Percentiles rank a stretch among this genome's conserved stretches.
phyloP scores from a whole-genome alignment of 2,329 filamentous ascomycete genomes.

The Diplodia corticola region DNA sequence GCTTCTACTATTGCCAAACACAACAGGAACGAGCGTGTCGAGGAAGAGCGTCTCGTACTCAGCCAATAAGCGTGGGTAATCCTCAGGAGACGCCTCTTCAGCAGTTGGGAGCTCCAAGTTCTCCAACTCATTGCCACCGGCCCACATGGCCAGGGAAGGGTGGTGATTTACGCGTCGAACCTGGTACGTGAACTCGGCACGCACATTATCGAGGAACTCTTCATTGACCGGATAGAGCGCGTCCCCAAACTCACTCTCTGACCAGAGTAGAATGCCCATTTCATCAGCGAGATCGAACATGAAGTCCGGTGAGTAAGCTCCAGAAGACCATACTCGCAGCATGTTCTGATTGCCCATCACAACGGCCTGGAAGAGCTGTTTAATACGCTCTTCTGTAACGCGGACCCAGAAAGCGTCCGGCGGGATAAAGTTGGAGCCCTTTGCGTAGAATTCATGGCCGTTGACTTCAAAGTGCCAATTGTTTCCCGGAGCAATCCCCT shows the following conservation, averaged over 20 bases:
- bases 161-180: slow-evolving; percentile 63
- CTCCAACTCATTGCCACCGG: slow-evolving; percentile 59
- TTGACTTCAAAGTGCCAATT: slow-evolving; percentile 69
- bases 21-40: slow-evolving; percentile 54
- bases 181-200: slow-evolving; percentile 59
- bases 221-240: slow-evolving; percentile 58
- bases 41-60: slow-evolving; percentile 63
- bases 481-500: slow-evolving; percentile 57
- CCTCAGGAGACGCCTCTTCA: slow-evolving; percentile 43
- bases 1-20: slow-evolving; percentile 59
- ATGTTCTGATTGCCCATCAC: slow-evolving; percentile 64
- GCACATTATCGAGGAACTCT: slow-evolving; percentile 57
- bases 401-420: slow-evolving; percentile 64
- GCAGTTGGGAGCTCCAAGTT: slow-evolving; percentile 52
- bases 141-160: slow-evolving; percentile 45
- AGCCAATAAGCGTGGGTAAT: slow-evolving; percentile 45
- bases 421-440: slow-evolving; percentile 64
- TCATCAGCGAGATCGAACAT: slow-evolving; percentile 65
- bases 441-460: slow-evolving; percentile 63
- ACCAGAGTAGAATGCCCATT: slow-evolving; percentile 62
- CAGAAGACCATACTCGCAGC: slow-evolving; percentile 63
- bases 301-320: slow-evolving; percentile 61
- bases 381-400: slow-evolving; percentile 55
- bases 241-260: slow-evolving; percentile 64
- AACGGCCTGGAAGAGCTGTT: slow-evolving; percentile 55